Evolutionary conservation across 139 green algal species (phyloP).

Genomic region (Closterium sp.): DNA sequence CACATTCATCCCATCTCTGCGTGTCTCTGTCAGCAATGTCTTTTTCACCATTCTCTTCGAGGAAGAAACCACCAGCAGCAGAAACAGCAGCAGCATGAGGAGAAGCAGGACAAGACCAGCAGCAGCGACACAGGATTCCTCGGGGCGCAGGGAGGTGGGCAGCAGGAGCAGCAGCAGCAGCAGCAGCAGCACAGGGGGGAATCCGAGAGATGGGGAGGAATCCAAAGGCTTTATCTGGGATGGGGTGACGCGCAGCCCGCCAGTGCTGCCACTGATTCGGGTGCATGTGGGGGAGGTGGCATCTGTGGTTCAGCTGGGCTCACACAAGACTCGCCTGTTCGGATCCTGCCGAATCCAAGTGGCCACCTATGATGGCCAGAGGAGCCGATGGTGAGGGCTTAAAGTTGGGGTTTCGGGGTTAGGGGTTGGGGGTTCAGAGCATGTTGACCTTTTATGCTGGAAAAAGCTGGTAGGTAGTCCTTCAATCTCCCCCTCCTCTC

Average conservation of each 20-base stretch:
- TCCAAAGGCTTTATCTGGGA: background rate
- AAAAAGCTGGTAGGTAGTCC: too few species aligned
- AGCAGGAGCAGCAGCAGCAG: too few species aligned
- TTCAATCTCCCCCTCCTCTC: too few species aligned
- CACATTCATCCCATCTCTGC: background rate
- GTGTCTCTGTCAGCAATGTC: background rate
- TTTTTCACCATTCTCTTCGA: background rate
- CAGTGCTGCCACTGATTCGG: background rate
- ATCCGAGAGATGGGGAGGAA: background rate
- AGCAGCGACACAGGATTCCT: background rate
- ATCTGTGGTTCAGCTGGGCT: background rate
- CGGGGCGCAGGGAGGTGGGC: background rate
- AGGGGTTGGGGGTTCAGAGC: too few species aligned
- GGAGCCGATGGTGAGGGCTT: background rate
- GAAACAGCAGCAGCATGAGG: background rate
- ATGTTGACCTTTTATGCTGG: too few species aligned
- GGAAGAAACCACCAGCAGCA: background rate
- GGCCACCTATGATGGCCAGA: background rate
- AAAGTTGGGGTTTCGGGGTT: background rate
- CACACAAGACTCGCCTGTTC: background rate
- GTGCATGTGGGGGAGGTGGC: background rate
- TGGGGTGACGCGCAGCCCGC: background rate
- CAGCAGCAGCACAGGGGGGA: too few species aligned
- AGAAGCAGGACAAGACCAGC: background rate
- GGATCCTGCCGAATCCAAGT: background rate